Percentiles rank a stretch among this genome's conserved stretches.
These are phyloP conservation scores for Tricholoma matsutake DNA, from an alignment of 768 basidiomycete genomes.

Conservation along the genomic window DNA sequence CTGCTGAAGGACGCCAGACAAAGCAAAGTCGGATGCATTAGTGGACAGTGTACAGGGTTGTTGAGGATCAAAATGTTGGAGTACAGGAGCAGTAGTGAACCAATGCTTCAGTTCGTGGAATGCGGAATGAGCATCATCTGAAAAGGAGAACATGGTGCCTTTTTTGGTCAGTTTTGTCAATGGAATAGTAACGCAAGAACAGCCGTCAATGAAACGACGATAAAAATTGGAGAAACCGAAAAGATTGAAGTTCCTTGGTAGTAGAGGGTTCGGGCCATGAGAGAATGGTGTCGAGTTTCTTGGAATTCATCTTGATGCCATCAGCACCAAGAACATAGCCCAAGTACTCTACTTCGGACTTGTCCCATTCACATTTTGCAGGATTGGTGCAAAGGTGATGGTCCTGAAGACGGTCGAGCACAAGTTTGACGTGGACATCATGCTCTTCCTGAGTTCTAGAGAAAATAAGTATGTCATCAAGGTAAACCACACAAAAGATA, in stretches of 20 bases:
- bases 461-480: conserved; percentile 46
- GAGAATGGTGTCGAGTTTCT: conserved; percentile 33
- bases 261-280: conserved; percentile 33
- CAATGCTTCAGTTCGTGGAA: no score
- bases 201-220: conserved; percentile 23
- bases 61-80: no score
- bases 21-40: no score
- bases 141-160: conserved; percentile 11
- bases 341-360: conserved; percentile 36
- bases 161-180: conserved; percentile 25
- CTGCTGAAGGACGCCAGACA: no score
- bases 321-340: conserved; percentile 33
- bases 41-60: no score
- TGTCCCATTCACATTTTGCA: conserved; percentile 39
- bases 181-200: conserved; percentile 19
- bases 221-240: conserved; percentile 36
- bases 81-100: no score
- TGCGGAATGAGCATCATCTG: no score
- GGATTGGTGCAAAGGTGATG: conserved; percentile 33
- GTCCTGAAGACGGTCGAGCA: conserved; percentile 29
- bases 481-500: conserved; percentile 38
- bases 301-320: conserved; percentile 34
- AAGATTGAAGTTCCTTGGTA: conserved; percentile 28
- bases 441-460: conserved; percentile 32
- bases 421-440: conserved; percentile 25